A percentile compares a stretch with the other conserved stretches of the same genome.
Evolutionary conservation across 441 rosid species (phyloP).

Genomic region (Pelargonium cotyledonis): DNA sequence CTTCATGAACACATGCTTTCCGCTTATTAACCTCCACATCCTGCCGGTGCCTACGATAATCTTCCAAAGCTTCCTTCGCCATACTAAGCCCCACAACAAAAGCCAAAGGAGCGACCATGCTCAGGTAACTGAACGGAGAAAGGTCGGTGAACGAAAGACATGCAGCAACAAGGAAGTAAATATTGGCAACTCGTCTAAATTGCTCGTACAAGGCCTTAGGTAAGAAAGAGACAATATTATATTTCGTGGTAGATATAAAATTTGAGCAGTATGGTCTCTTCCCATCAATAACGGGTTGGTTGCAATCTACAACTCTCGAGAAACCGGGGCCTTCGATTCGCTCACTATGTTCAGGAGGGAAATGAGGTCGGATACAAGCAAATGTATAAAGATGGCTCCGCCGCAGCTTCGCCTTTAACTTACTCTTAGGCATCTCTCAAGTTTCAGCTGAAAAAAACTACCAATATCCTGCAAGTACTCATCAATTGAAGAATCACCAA

Average conservation of each 20-base stretch:
- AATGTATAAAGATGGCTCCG: slow-evolving; percentile 49
- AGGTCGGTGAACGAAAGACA: slow-evolving; percentile 50
- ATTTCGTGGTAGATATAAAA: slow-evolving; percentile 57
- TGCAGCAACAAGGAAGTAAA: slow-evolving; percentile 52
- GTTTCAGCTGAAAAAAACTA: slow-evolving; percentile 5
- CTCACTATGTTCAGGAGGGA: slow-evolving; percentile 15
- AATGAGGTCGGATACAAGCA: slow-evolving; percentile 24
- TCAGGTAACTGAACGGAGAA: slow-evolving; percentile 46
- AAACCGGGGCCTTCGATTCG: slow-evolving; percentile 56
- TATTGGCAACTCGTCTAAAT: slow-evolving; percentile 69
- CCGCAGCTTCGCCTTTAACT: slow-evolving; percentile 42
- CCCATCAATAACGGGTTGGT: slow-evolving; percentile 42
- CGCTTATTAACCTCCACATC: slow-evolving; percentile 55
- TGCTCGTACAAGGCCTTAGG: slow-evolving; percentile 75
- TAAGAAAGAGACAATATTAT: slow-evolving; percentile 47
- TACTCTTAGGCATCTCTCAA: slow-evolving; percentile 31
- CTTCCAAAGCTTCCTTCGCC: slow-evolving; percentile 65
- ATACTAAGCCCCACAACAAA: slow-evolving; percentile 55
- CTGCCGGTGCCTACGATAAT: slow-evolving; percentile 25
- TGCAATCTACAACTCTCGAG: slow-evolving; percentile 57
- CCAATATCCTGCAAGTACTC: neutral
- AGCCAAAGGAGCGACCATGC: slow-evolving; percentile 46
- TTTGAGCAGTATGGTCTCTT: slow-evolving; percentile 41
- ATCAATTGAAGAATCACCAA: neutral
- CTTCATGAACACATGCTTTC: slow-evolving; percentile 41